A percentile compares a stretch with the other conserved stretches of the same genome.
Conservation (phyloP, 2,329 filamentous ascomycete genomes). For the Ceratocystis papillata region DNA sequence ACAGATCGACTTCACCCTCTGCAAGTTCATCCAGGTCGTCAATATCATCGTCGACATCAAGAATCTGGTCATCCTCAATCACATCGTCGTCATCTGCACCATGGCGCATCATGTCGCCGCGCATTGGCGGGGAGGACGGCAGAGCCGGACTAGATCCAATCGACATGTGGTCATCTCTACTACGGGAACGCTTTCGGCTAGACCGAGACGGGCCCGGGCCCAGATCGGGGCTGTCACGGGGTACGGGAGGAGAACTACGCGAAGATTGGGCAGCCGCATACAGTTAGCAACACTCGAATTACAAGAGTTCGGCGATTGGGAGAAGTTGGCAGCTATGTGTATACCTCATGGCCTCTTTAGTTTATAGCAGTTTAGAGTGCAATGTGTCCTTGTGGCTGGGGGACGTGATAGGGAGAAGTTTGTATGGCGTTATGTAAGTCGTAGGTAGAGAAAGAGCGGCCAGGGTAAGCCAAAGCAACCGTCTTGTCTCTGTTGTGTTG, state of each 20-base stretch:
- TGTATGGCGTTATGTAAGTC: neutral
- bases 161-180: constrained; percentile 42
- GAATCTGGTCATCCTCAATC: constrained; percentile 56
- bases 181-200: constrained; percentile 45
- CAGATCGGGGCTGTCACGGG: constrained; percentile 27
- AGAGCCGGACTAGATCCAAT: constrained; percentile 51
- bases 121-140: constrained; percentile 53
- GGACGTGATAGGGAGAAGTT: neutral
- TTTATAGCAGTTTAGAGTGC: neutral
- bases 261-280: neutral
- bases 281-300: neutral
- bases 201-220: constrained; percentile 39
- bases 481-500: neutral
- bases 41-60: constrained; percentile 44
- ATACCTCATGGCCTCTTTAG: neutral
- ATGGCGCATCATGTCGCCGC: constrained; percentile 54
- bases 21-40: constrained; percentile 73
- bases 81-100: constrained; percentile 58
- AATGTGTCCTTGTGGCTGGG: constrained; percentile 1
- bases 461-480: neutral
- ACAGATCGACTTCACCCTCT: constrained; percentile 70
- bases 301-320: neutral
- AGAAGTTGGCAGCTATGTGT: neutral
- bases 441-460: neutral
- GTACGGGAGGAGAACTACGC: constrained; percentile 54